Conservation (phyloP, 1,139 yeast species). For the Nakaseomyces bracarensis region DNA sequence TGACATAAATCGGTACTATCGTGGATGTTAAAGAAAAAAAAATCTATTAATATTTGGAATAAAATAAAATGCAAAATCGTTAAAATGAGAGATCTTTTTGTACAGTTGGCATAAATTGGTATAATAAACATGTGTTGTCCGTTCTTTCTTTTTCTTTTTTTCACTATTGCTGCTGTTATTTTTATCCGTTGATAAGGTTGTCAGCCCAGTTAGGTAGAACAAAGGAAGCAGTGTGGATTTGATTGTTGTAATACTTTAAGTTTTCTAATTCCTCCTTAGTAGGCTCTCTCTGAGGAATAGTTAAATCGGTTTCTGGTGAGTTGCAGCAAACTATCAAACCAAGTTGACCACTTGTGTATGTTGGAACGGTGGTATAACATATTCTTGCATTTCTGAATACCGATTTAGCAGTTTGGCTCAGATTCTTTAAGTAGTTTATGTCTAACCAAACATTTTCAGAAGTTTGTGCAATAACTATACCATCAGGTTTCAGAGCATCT, state of each 20-base stretch:
- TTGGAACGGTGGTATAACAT: conserved; percentile 85
- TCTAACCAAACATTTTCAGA: conserved; percentile 91
- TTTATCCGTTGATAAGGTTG: conserved; percentile 13
- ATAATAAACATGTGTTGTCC: neutral
- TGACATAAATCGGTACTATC: neutral
- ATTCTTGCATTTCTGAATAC: conserved; percentile 80
- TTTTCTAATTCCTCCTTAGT: conserved; percentile 42
- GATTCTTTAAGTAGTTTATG: conserved; percentile 51
- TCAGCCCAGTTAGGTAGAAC: conserved; percentile 84
- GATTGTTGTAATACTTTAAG: conserved; percentile 65
- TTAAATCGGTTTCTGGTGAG: conserved; percentile 43
- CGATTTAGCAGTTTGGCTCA: conserved; percentile 50
- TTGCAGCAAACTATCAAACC: conserved; percentile 81
- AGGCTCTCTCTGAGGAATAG: conserved; percentile 48
- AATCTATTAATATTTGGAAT: no score
- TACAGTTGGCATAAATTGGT: neutral
- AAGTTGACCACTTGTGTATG: conserved; percentile 93
- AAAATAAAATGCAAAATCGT: neutral
- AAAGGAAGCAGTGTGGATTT: conserved; percentile 71
- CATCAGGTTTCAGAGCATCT: conserved; percentile 60
- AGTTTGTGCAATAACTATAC: conserved; percentile 85
- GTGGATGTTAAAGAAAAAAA: neutral
- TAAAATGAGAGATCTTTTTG: neutral
- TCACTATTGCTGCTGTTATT: neutral
- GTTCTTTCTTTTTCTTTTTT: neutral